Conservation (phyloP, 164 flowering plant species). For the Magnolia officinalis region DNA sequence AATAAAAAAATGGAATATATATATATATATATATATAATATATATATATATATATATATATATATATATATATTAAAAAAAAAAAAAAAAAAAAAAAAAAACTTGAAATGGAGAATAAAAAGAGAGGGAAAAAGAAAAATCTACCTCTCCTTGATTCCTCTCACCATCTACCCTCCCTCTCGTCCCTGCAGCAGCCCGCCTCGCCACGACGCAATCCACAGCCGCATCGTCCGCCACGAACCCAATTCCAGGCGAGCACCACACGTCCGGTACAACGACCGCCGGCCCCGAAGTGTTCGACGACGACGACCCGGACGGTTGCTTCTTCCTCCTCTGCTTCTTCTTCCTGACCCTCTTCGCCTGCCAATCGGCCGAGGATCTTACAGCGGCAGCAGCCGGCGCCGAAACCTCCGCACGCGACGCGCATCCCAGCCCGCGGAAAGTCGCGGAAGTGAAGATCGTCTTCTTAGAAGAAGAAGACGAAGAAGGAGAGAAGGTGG, state of each 20-base stretch:
- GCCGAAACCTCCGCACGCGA: slow-evolving; percentile 14
- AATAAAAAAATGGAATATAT: background rate
- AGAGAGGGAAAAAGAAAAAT: background rate
- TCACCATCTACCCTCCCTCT: slow-evolving; percentile 52
- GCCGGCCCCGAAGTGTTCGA: slow-evolving; percentile 9
- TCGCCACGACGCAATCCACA: slow-evolving; percentile 61
- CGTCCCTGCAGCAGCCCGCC: slow-evolving; percentile 32
- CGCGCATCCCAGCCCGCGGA: slow-evolving; percentile 14
- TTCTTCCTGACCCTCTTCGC: slow-evolving; percentile 47
- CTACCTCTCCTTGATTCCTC: slow-evolving; percentile 48
- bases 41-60: too few species aligned
- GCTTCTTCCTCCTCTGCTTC: slow-evolving; percentile 28
- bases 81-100: background rate
- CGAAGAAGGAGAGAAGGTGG: slow-evolving; percentile 7
- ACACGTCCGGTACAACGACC: slow-evolving; percentile 61
- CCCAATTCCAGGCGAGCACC: slow-evolving; percentile 82
- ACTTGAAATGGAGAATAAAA: background rate
- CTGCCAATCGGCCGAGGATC: slow-evolving; percentile 78
- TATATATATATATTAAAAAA: background rate
- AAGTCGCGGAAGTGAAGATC: slow-evolving; percentile 9
- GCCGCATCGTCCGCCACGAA: slow-evolving; percentile 52
- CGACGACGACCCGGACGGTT: background rate
- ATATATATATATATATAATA: too few species aligned
- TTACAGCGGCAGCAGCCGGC: slow-evolving; percentile 38
- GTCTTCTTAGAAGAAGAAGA: slow-evolving; percentile 5